phyloP scores from a whole-genome alignment of 495 filamentous ascomycete genomes.

The Penicillium parvum region DNA sequence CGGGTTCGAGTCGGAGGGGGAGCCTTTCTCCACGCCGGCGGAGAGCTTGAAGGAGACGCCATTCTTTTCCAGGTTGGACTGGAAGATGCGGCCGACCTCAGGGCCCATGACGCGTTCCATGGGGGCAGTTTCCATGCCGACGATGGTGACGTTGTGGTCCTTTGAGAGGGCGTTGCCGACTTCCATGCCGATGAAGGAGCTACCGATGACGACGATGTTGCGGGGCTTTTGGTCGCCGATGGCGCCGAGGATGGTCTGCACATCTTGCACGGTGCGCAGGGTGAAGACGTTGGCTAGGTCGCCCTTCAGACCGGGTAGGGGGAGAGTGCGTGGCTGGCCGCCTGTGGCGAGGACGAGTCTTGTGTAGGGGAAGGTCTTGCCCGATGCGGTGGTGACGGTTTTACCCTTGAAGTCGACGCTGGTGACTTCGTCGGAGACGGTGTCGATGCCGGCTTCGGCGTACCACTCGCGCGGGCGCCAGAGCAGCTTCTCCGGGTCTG shows the following conservation, averaged over 20 bases:
- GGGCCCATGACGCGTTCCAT: conserved; percentile 84
- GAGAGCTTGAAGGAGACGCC: conserved; percentile 84
- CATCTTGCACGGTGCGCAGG: conserved; percentile 69
- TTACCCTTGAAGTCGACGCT: conserved; percentile 71
- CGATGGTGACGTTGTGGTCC: conserved; percentile 75
- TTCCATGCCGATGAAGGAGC: conserved; percentile 96
- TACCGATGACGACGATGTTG: conserved; percentile 88
- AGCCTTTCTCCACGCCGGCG: conserved; percentile 76
- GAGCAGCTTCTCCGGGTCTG: conserved; percentile 73
- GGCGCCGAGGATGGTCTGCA: conserved; percentile 67
- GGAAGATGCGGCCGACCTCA: conserved; percentile 76
- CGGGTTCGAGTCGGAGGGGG: conserved; percentile 57
- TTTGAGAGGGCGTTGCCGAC: conserved; percentile 73
- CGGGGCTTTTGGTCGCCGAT: conserved; percentile 76
- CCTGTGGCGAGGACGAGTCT: conserved; percentile 90
- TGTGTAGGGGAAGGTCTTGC: conserved; percentile 67
- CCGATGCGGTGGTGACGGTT: conserved; percentile 66
- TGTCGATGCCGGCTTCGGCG: conserved; percentile 65
- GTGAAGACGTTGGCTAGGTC: conserved; percentile 82
- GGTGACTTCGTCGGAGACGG: conserved; percentile 69
- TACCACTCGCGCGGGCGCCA: conserved; percentile 74
- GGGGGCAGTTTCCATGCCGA: conserved; percentile 88
- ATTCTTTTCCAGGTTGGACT: conserved; percentile 69
- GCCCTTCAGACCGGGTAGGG: conserved; percentile 64
- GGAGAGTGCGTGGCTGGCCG: conserved; percentile 71